Percentiles rank a stretch among this genome's conserved stretches.
phyloP scores from a whole-genome alignment of 768 basidiomycete genomes.

The Clavaria fumosa region DNA sequence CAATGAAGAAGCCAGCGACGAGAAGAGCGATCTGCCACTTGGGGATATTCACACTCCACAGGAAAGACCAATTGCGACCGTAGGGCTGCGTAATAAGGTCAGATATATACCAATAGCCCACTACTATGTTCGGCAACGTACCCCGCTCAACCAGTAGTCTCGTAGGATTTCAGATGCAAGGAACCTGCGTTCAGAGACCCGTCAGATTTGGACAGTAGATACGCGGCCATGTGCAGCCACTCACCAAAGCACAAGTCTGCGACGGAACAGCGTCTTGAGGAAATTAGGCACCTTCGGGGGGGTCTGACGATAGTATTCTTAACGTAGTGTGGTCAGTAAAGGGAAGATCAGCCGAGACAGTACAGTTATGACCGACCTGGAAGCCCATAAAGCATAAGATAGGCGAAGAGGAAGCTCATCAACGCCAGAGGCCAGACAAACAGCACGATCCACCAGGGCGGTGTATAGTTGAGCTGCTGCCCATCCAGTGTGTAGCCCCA shows the following conservation, averaged over 20 bases:
- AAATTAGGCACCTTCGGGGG: conserved; percentile 93
- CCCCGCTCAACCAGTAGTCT: conserved; percentile 85
- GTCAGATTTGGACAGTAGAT: neutral
- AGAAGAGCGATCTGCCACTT: conserved; percentile 75
- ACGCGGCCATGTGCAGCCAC: neutral
- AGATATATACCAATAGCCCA: neutral
- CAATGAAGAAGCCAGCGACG: conserved; percentile 71
- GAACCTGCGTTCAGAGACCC: no score
- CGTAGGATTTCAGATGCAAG: conserved; percentile 80
- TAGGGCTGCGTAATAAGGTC: conserved; percentile 39
- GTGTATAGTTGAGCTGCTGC: conserved; percentile 29
- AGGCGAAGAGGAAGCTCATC: conserved; percentile 63
- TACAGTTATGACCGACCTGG: conserved; percentile 44
- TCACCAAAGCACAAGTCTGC: conserved; percentile 79
- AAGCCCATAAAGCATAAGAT: conserved; percentile 72
- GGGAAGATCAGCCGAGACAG: no score
- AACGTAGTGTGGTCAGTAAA: no score
- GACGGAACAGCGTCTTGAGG: conserved; percentile 72
- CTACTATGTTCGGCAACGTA: conserved; percentile 22
- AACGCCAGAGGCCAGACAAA: conserved; percentile 71
- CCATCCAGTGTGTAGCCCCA: conserved; percentile 78
- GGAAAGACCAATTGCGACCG: conserved; percentile 89
- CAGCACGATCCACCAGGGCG: conserved; percentile 78
- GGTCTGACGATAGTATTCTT: conserved; percentile 82
- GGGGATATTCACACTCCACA: conserved; percentile 74